Evolutionary conservation across 768 basidiomycete species (phyloP).

Genomic region (Trametes coccinea): DNA sequence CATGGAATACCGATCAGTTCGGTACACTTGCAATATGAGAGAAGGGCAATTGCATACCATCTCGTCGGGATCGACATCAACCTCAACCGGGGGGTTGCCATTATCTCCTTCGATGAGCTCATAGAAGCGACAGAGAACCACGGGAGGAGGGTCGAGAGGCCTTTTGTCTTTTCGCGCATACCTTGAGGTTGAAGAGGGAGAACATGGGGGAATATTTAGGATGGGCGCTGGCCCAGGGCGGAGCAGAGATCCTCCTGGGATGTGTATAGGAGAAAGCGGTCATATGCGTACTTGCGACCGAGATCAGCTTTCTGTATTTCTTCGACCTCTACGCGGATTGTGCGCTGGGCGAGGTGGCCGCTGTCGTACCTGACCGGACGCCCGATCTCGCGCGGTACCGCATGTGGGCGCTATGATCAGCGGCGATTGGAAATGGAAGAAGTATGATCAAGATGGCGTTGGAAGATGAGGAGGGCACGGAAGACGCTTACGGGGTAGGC

Average conservation of each 20-base stretch:
- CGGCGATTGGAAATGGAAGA: background rate
- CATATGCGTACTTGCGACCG: constrained; percentile 56
- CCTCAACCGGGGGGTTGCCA: background rate
- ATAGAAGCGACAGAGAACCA: constrained; percentile 53
- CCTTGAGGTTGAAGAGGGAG: constrained; percentile 25
- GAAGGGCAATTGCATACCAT: background rate
- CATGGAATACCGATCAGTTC: too few relatives aligned
- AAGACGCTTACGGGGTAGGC: too few relatives aligned
- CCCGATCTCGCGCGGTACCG: constrained; percentile 35
- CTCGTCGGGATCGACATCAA: constrained; percentile 1
- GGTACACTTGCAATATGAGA: too few relatives aligned
- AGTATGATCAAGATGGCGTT: too few relatives aligned
- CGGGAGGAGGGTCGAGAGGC: constrained; percentile 68
- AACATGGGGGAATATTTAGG: constrained; percentile 1
- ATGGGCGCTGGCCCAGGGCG: background rate
- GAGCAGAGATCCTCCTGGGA: background rate
- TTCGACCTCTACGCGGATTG: constrained; percentile 52
- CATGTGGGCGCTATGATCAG: background rate
- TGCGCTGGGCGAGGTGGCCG: constrained; percentile 63
- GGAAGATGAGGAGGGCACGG: too few relatives aligned
- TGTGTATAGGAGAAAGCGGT: background rate
- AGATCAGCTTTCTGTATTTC: constrained; percentile 68
- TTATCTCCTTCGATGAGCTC: constrained; percentile 43
- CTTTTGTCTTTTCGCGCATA: constrained; percentile 63
- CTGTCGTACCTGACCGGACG: constrained; percentile 53